phyloP scores from a whole-genome alignment of 495 filamentous ascomycete genomes.

The Aspergillus ellipticus region DNA sequence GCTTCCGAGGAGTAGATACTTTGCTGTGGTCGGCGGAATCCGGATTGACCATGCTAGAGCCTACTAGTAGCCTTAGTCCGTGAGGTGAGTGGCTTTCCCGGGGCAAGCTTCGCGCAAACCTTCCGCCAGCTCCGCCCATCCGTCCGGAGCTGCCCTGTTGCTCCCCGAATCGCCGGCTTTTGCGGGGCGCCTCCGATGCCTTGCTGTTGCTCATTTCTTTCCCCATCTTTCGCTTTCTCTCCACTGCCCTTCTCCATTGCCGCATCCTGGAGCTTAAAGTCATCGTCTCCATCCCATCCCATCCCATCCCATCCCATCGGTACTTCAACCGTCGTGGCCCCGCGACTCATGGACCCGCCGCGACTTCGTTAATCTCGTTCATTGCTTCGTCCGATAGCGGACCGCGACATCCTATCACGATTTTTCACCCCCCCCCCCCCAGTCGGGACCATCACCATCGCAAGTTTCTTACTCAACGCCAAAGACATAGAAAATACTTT shows the following conservation, averaged over 20 bases:
- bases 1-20: neutral
- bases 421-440: neutral
- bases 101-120: neutral
- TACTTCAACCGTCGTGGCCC: neutral
- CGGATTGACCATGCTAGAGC: neutral
- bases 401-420: neutral
- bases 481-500: neutral
- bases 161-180: constrained; percentile 29
- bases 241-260: neutral
- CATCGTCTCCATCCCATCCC: neutral
- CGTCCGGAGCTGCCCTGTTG: constrained; percentile 23
- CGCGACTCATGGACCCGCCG: constrained; percentile 4
- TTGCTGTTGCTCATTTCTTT: constrained; percentile 4
- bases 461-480: neutral
- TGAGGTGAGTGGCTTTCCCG: neutral
- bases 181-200: constrained; percentile 37
- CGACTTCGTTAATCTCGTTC: neutral
- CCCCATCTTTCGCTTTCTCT: neutral
- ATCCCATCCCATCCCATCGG: neutral
- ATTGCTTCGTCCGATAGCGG: constrained; percentile 13
- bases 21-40: neutral
- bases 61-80: neutral
- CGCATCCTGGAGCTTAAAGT: neutral
- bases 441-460: neutral
- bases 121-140: neutral